Evolutionary conservation across 2,329 filamentous ascomycete species (phyloP).

Genomic region (Dryadomyces quercivorus): DNA sequence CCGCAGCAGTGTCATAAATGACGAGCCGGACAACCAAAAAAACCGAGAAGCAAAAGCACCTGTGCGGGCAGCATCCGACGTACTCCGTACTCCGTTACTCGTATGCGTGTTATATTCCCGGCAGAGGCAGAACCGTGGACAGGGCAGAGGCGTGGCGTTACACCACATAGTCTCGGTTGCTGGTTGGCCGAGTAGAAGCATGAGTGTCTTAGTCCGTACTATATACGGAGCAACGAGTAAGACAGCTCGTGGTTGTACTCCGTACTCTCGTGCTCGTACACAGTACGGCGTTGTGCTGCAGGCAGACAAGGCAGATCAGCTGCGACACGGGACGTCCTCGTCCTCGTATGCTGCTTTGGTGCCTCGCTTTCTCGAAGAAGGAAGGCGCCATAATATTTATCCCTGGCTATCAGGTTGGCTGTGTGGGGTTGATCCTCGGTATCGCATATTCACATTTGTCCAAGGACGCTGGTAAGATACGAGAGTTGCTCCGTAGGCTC

Average conservation of each 20-base stretch:
- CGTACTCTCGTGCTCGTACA: background rate
- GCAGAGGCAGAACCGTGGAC: background rate
- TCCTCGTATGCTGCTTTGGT: background rate
- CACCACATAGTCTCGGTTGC: background rate
- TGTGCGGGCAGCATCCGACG: background rate
- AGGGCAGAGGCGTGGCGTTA: background rate
- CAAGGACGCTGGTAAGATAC: background rate
- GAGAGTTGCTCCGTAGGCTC: background rate
- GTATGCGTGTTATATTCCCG: background rate
- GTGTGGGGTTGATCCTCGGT: background rate
- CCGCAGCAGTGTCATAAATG: background rate
- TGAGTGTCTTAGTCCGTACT: background rate
- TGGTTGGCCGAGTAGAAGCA: background rate
- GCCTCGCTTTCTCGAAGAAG: background rate
- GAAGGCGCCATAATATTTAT: background rate
- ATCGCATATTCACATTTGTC: background rate
- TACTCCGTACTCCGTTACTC: background rate
- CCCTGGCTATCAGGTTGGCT: background rate
- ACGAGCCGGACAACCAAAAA: background rate
- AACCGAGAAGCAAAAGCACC: background rate
- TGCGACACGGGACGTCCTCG: background rate
- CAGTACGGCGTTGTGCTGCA: background rate
- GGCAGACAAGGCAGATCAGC: background rate
- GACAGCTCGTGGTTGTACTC: background rate
- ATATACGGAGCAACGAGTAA: too few species aligned